Base-by-base conservation (phyloP, 2,329 filamentous ascomycete species). In the Simplicillium aogashimaense region DNA sequence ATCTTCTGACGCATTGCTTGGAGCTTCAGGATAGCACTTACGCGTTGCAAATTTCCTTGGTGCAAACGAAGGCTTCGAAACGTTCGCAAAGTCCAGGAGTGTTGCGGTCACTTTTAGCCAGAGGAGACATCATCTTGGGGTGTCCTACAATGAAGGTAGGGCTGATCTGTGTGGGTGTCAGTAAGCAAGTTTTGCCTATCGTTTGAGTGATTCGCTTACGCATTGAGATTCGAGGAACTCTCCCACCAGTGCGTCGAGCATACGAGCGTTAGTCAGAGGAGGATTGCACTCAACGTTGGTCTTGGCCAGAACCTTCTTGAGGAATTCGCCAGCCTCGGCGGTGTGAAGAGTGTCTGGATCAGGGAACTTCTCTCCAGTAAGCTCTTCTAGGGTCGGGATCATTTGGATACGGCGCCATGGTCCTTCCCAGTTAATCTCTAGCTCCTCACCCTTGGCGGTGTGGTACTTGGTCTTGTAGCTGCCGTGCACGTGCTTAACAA, bases 211-310 rank as follows among this genome's bases (percentile, higher is more conserved):
- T 10, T 10, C n/a, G 49, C 55, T 47, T 51, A 58, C 74, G 64
- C 87, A 94, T 50, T 81, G 90, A 59, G 89, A 84, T 66, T 97
- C 92, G 52, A 97, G 90, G 65, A 88, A 95, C 61, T 97, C 89
- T 47, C 88, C 88, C 28, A 87, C 82, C 29, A 98, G 76, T 65
- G 89, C 94, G 67, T 98, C 92, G 40, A 98, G 81, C 84, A 98
- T 95, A 52, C 92, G 82, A 7, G 90, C 81, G 47, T 95, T 95
- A 51, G 92, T 98, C 51, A 89, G 72, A 1, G 92, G 94, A 20
- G 89, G 84, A 34, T 85, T 74, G 71, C 90, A 97, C 36, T 94
- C 86, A 30, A 98, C 76, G 35, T 86, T 86, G 64, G 83, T 82
- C 78, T 95, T 94, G 76, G 86, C 83, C 51, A 95, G 76, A 14